Percentiles rank a stretch among this genome's conserved stretches.
Conservation (phyloP, 225 moss, liverwort and hornwort genomes). For the Pseudoscleropodium purum region DNA sequence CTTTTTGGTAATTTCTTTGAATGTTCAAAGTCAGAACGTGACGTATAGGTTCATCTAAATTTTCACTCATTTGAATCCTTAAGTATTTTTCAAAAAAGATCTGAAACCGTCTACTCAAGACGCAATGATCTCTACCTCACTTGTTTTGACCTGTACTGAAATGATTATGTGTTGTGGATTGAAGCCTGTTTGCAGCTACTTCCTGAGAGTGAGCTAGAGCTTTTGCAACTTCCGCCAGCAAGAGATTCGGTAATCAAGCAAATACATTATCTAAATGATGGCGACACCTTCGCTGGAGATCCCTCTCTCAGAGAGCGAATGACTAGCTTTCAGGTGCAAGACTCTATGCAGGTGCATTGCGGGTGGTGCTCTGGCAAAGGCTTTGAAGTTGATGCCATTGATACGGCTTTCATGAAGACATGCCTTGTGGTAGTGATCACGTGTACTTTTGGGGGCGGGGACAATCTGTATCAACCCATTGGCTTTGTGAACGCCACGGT, state of each 20-base stretch:
- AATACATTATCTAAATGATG: constrained; percentile 36
- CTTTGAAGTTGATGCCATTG: constrained; percentile 56
- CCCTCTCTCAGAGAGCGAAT: constrained; percentile 16
- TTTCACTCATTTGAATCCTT: neutral
- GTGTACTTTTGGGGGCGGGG: constrained; percentile 97
- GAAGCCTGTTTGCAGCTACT: constrained; percentile 82
- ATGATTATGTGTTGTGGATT: neutral
- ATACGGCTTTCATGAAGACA: constrained; percentile 51
- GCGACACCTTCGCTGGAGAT: constrained; percentile 22
- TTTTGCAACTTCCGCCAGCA: constrained; percentile 34
- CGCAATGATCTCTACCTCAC: neutral
- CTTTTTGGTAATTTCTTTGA: neutral
- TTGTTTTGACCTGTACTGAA: neutral
- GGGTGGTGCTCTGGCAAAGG: constrained; percentile 78
- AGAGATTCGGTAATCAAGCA: constrained; percentile 35
- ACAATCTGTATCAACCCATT: constrained; percentile 91
- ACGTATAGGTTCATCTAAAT: neutral
- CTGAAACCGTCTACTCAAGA: neutral
- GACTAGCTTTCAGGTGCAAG: constrained; percentile 49
- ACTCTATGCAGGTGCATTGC: constrained; percentile 70
- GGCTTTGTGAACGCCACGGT: constrained; percentile 59
- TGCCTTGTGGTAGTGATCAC: constrained; percentile 74
- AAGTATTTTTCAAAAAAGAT: neutral
- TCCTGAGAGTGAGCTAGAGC: constrained; percentile 41
- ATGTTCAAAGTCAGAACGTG: neutral